Conservation (phyloP, 176 grass and related monocot genomes). For the Musa schizocarpa region DNA sequence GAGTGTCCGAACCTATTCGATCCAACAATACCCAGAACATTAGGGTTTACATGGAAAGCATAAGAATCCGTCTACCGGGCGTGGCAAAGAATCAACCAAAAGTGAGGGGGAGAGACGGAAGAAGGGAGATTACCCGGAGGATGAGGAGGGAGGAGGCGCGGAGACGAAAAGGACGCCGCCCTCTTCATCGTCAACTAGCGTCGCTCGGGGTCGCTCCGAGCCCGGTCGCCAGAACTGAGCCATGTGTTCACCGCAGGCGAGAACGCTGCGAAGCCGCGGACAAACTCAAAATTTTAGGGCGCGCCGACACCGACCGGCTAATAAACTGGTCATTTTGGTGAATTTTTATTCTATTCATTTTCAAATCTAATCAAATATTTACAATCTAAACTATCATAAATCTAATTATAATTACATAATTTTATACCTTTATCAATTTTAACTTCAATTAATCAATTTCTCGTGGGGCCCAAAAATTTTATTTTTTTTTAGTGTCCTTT, state of each 20-base stretch:
- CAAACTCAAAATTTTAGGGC: neutral
- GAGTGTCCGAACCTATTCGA: constrained; percentile 41
- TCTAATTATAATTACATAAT: no score
- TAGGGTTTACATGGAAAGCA: neutral
- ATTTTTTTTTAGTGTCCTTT: no score
- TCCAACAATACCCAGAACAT: neutral
- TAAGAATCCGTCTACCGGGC: neutral
- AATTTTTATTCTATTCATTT: no score
- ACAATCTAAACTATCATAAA: no score
- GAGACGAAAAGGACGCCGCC: constrained; percentile 79
- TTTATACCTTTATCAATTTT: no score
- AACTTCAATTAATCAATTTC: no score
- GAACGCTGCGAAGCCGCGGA: neutral
- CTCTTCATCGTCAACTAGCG: constrained; percentile 68
- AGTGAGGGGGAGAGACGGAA: constrained; percentile 18
- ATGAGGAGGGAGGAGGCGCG: constrained; percentile 35
- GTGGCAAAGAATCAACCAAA: neutral
- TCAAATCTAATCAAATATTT: no score
- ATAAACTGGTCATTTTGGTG: no score
- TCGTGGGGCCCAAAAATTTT: no score
- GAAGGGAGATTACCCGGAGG: constrained; percentile 36
- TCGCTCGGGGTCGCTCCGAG: constrained; percentile 49
- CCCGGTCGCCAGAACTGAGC: constrained; percentile 73
- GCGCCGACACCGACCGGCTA: no score
- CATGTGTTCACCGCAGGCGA: constrained; percentile 12